phyloP scores from a whole-genome alignment of 192 early-diverging fungal genomes.

The Podila verticillata region DNA sequence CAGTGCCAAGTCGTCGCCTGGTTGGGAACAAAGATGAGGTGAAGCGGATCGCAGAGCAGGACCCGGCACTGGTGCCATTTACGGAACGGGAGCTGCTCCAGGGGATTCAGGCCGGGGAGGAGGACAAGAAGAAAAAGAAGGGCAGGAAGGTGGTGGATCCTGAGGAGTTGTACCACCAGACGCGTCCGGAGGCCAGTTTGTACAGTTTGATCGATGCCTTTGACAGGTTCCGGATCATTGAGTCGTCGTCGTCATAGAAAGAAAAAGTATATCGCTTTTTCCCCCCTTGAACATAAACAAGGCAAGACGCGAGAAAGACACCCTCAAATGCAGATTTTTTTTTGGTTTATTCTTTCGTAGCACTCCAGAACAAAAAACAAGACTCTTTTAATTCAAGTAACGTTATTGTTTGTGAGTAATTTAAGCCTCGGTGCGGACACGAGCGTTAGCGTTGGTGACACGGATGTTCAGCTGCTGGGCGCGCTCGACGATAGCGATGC shows the following conservation, averaged over 20 bases:
- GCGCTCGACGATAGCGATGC: slow-evolving; percentile 91
- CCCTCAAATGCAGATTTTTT: neutral
- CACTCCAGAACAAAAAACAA: slow-evolving; percentile 5
- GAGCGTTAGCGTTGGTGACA: slow-evolving; percentile 92
- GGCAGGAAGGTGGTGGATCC: slow-evolving; percentile 4
- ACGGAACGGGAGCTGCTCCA: slow-evolving; percentile 34
- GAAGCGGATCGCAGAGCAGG: slow-evolving; percentile 27
- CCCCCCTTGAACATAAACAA: no score
- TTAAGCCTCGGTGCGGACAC: slow-evolving; percentile 84
- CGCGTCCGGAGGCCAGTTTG: slow-evolving; percentile 31
- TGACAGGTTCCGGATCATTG: slow-evolving; percentile 44
- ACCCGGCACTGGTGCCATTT: slow-evolving; percentile 17
- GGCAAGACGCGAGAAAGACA: no score
- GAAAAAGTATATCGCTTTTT: neutral
- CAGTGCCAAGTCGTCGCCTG: neutral
- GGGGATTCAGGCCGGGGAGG: slow-evolving; percentile 15
- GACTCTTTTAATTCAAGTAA: neutral
- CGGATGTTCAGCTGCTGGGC: slow-evolving; percentile 97
- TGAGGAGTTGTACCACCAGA: slow-evolving; percentile 30
- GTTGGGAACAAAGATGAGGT: slow-evolving; percentile 14
- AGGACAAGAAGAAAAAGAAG: slow-evolving; percentile 9
- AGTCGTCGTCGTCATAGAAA: slow-evolving; percentile 11
- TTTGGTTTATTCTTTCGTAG: slow-evolving; percentile 3
- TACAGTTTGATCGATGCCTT: slow-evolving; percentile 38
- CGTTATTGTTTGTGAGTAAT: slow-evolving; percentile 3